A percentile compares a stretch with the other conserved stretches of the same genome.
Conservation (phyloP, 2,329 filamentous ascomycete species). For the Chaetothyriales sp. region DNA sequence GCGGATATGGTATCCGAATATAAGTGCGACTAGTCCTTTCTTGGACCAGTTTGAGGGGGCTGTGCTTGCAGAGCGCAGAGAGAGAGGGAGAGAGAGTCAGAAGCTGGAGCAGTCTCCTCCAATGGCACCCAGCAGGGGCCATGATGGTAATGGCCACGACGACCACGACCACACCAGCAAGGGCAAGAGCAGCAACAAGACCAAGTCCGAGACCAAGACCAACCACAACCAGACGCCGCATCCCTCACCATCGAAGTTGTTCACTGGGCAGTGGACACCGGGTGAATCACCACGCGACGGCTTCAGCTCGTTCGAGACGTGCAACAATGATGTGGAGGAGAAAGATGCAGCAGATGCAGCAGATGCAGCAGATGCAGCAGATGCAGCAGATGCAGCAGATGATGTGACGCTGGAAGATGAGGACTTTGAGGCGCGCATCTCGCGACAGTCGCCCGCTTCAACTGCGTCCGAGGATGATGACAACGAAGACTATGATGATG, state of each 20-base stretch:
- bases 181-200: neutral
- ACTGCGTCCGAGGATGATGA: slow-evolving; percentile 11
- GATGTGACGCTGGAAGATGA: slow-evolving; percentile 23
- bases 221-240: slow-evolving; percentile 13
- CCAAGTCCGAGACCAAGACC: no score
- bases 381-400: slow-evolving; percentile 5
- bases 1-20: neutral
- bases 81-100: no score
- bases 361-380: slow-evolving; percentile 8
- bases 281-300: slow-evolving; percentile 6
- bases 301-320: slow-evolving; percentile 8
- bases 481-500: slow-evolving; percentile 8
- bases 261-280: slow-evolving; percentile 12
- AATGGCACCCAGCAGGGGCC: neutral
- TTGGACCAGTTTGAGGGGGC: neutral
- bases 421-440: slow-evolving; percentile 33
- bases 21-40: neutral
- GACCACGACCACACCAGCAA: neutral
- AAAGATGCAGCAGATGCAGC: slow-evolving; percentile 2
- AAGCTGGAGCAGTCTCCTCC: neutral
- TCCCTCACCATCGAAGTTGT: slow-evolving; percentile 9
- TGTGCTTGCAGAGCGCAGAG: no score
- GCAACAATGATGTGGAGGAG: slow-evolving; percentile 5
- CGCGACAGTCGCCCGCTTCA: slow-evolving; percentile 17
- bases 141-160: neutral